Conservation (phyloP, 106 monocot species). For the Dactylorhiza incarnata region DNA sequence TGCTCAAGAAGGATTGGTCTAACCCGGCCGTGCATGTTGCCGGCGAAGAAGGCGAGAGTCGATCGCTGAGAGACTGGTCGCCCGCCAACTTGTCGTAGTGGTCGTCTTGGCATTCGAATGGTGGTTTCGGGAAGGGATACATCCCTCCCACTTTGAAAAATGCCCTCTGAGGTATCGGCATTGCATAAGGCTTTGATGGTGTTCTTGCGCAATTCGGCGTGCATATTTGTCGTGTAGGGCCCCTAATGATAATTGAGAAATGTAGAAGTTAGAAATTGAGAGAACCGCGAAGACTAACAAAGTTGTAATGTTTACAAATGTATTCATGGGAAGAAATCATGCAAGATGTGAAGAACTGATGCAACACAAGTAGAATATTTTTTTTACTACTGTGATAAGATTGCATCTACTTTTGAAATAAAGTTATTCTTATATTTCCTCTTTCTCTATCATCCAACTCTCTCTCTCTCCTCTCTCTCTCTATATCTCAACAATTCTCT, state of each 20-base stretch:
- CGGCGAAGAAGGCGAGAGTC: slow-evolving; percentile 85
- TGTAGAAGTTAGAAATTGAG: no score
- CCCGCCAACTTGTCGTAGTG: slow-evolving; percentile 51
- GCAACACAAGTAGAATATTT: no score
- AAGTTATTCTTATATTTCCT: no score
- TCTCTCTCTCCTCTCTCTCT: no score
- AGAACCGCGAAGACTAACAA: no score
- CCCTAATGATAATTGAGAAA: slow-evolving; percentile 30
- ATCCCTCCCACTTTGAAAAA: slow-evolving; percentile 63
- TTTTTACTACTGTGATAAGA: no score
- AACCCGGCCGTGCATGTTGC: slow-evolving; percentile 76
- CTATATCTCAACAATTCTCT: no score
- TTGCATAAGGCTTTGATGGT: slow-evolving; percentile 85
- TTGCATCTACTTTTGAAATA: no score
- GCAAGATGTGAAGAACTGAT: no score
- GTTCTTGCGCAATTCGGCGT: slow-evolving; percentile 52
- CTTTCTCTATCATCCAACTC: no score
- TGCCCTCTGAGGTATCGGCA: slow-evolving; percentile 72
- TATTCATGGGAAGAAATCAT: no score
- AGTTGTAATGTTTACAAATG: no score
- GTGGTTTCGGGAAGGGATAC: slow-evolving; percentile 88
- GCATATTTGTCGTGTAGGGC: slow-evolving; percentile 56
- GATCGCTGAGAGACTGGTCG: slow-evolving; percentile 46
- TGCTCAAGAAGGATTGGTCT: slow-evolving; percentile 52
- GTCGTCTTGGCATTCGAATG: slow-evolving; percentile 47